Percentiles rank a stretch among this genome's conserved stretches.
phyloP scores from a whole-genome alignment of 2,329 filamentous ascomycete genomes.

The Rosellinia necatrix region DNA sequence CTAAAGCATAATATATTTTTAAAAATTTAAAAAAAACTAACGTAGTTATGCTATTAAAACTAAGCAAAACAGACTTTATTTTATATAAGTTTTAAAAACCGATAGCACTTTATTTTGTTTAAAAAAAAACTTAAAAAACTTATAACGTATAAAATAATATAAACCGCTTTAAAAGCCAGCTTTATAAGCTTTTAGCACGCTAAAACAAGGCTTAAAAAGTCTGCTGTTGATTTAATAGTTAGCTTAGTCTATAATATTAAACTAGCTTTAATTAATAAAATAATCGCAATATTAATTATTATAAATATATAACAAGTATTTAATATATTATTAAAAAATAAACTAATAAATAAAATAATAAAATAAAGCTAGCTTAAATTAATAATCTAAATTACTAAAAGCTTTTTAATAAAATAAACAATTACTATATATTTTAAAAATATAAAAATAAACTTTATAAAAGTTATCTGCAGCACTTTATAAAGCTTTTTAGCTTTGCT shows the following conservation, averaged over 20 bases:
- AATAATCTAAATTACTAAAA: slow-evolving; percentile 7
- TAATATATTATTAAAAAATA: slow-evolving; percentile 11
- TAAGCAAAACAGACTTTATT: slow-evolving; percentile 7
- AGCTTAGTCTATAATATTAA: slow-evolving; percentile 17
- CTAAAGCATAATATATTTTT: neutral
- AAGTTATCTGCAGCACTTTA: slow-evolving; percentile 7
- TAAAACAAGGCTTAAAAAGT: neutral
- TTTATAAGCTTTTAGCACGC: slow-evolving; percentile 17
- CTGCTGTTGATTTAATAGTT: slow-evolving; percentile 5
- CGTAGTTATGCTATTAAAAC: neutral
- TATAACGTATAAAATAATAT: slow-evolving; percentile 5
- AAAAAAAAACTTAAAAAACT: slow-evolving; percentile 9
- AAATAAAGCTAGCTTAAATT: neutral
- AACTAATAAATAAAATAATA: slow-evolving; percentile 7
- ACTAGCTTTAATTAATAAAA: neutral
- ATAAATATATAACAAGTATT: too few relatives aligned
- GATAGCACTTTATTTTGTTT: neutral
- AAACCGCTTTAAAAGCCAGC: slow-evolving; percentile 8
- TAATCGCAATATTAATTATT: slow-evolving; percentile 6
- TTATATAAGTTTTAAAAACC: neutral
- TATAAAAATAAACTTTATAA: neutral
- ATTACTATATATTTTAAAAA: slow-evolving; percentile 17
- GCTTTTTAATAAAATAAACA: slow-evolving; percentile 11
- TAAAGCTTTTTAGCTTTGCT: slow-evolving; percentile 8
- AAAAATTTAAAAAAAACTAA: slow-evolving; percentile 3